phyloP scores from a whole-genome alignment of 1,284 basidiomycete species.

The Lentinus polychrous region DNA sequence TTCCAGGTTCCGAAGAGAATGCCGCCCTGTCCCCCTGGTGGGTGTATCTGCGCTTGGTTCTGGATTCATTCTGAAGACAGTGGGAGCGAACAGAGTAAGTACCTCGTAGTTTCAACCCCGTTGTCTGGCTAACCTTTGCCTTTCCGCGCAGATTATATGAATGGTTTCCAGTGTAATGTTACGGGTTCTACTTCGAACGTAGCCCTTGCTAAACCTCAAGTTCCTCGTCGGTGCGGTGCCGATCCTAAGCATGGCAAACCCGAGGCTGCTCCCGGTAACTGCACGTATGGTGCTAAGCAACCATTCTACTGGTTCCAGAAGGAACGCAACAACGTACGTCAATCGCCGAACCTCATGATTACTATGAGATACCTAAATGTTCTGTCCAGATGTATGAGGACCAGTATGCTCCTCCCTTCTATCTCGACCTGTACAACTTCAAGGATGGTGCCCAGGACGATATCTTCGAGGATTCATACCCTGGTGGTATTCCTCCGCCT shows the following conservation, averaged over 20 bases:
- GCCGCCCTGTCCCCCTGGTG: constrained; percentile 60
- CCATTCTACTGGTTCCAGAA: constrained; percentile 63
- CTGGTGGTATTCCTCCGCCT: constrained; percentile 16
- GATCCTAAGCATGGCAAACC: constrained; percentile 23
- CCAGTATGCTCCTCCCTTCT: constrained; percentile 46
- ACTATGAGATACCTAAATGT: background rate
- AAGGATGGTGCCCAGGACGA: constrained; percentile 56
- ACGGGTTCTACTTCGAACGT: constrained; percentile 48
- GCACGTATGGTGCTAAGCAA: constrained; percentile 63
- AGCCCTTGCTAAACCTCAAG: constrained; percentile 30
- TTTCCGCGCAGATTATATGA: constrained; percentile 59
- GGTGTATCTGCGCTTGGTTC: constrained; percentile 68
- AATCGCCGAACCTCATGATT: background rate
- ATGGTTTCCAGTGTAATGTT: constrained; percentile 68
- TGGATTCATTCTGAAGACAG: constrained; percentile 60
- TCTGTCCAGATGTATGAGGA: constrained; percentile 47
- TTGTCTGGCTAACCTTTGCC: background rate
- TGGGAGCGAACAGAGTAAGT: constrained; percentile 39
- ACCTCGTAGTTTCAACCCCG: background rate
- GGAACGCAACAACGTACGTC: constrained; percentile 26
- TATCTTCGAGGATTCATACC: constrained; percentile 46
- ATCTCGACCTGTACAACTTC: constrained; percentile 56
- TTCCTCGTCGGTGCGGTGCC: constrained; percentile 26
- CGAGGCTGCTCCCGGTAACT: constrained; percentile 33
- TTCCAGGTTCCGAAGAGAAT: constrained; percentile 64